A percentile compares a stretch with the other conserved stretches of the same genome.
phyloP scores from a whole-genome alignment of 148 eudicot genomes.

The Vaccinium myrtillus region DNA sequence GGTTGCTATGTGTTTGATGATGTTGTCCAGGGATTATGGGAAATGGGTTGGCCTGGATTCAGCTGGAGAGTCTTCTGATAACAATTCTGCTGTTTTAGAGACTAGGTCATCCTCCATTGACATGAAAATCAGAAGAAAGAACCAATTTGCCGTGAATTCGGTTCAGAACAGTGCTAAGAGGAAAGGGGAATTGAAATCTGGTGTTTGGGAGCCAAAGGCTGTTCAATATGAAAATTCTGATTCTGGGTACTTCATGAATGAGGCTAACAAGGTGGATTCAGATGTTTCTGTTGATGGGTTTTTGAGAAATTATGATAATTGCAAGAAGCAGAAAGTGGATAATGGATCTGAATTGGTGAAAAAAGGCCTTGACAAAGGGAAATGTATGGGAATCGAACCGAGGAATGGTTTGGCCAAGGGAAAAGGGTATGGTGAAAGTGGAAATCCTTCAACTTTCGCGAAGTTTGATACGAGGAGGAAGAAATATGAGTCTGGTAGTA shows the following conservation, averaged over 20 bases:
- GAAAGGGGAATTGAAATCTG: constrained; percentile 24
- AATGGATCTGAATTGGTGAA: constrained; percentile 28
- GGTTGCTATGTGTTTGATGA: constrained; percentile 79
- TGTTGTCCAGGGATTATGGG: constrained; percentile 74
- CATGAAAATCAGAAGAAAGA: constrained; percentile 21
- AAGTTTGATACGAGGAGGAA: constrained; percentile 34
- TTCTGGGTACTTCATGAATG: constrained; percentile 72
- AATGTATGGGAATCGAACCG: background rate
- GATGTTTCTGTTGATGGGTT: constrained; percentile 69
- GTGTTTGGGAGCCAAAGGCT: constrained; percentile 31
- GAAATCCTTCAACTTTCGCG: constrained; percentile 13
- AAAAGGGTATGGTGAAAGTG: constrained; percentile 16
- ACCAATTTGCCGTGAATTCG: constrained; percentile 1
- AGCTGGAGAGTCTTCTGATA: constrained; percentile 67
- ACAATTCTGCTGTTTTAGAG: constrained; percentile 68
- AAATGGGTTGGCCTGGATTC: constrained; percentile 36
- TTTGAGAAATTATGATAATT: constrained; percentile 28
- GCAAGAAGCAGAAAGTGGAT: constrained; percentile 27
- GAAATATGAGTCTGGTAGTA: background rate
- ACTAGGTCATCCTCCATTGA: constrained; percentile 53
- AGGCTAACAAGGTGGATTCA: constrained; percentile 66
- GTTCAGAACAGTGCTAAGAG: constrained; percentile 19
- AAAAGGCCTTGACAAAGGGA: constrained; percentile 14
- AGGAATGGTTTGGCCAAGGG: constrained; percentile 16
- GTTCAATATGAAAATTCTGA: constrained; percentile 56